Conservation (phyloP, 495 filamentous ascomycete genomes). For the Glarea lozoyensis region DNA sequence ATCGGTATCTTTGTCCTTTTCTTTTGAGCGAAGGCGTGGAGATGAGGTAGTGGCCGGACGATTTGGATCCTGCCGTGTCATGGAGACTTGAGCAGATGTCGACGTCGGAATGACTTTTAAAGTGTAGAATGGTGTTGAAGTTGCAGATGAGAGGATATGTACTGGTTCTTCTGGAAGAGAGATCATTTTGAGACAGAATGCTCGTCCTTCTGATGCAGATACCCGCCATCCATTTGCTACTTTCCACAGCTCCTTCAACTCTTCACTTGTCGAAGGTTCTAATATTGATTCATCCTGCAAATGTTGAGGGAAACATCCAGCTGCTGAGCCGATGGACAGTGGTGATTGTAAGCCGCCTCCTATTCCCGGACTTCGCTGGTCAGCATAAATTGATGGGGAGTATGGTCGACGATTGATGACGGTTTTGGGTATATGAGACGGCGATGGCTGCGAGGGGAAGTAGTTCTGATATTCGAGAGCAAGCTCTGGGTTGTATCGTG, state of each 20-base stretch:
- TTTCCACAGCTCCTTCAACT: conserved; percentile 45
- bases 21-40: conserved; percentile 11
- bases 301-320: conserved; percentile 27
- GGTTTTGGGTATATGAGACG: conserved; percentile 43
- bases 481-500: conserved; percentile 65
- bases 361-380: conserved; percentile 15
- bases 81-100: conserved; percentile 40
- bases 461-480: conserved; percentile 62
- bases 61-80: conserved; percentile 44
- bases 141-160: conserved; percentile 40
- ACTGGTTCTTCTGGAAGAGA: conserved; percentile 37
- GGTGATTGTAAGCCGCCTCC: conserved; percentile 26
- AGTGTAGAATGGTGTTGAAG: conserved; percentile 43
- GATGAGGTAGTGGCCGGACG: conserved; percentile 26
- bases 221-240: conserved; percentile 47
- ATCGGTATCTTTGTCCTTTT: conserved; percentile 32
- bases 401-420: conserved; percentile 50
- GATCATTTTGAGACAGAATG: conserved; percentile 40
- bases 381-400: conserved; percentile 29
- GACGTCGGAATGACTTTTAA: conserved; percentile 45
- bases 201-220: conserved; percentile 35
- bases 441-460: conserved; percentile 47
- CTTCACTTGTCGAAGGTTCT: conserved; percentile 37
- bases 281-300: conserved; percentile 35
- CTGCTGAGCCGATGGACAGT: conserved; percentile 21